Evolutionary conservation across 306 rosid genomes (phyloP).

Genomic region (Castanopsis chinensis): DNA sequence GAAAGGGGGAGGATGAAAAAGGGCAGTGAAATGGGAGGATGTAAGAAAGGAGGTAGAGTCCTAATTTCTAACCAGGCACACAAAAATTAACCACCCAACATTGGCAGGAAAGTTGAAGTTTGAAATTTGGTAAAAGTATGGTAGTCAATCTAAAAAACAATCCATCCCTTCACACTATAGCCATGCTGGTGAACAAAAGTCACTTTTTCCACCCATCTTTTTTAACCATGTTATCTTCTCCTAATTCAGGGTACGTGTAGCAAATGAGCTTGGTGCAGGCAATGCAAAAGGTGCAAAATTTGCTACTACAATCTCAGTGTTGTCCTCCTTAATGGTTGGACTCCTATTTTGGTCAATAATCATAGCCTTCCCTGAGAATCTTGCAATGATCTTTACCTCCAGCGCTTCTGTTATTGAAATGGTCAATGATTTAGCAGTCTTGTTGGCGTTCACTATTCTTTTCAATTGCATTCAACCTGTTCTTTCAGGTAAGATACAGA

Average conservation of each 20-base stretch:
- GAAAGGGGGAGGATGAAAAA: too few relatives aligned
- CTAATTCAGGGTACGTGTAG: slow-evolving; percentile 56
- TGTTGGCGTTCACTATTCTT: slow-evolving; percentile 62
- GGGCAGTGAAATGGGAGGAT: too few relatives aligned
- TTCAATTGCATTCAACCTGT: slow-evolving; percentile 67
- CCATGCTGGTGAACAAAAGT: neutral
- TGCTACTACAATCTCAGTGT: slow-evolving; percentile 50
- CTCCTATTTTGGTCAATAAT: slow-evolving; percentile 48
- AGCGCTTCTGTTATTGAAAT: slow-evolving; percentile 40
- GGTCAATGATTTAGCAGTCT: slow-evolving; percentile 50
- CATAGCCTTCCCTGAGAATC: slow-evolving; percentile 41
- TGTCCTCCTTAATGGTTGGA: slow-evolving; percentile 51
- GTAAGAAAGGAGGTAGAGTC: too few relatives aligned
- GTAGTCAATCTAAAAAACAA: neutral
- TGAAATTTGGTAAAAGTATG: too few relatives aligned
- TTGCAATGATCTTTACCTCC: slow-evolving; percentile 64
- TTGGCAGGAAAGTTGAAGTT: too few relatives aligned
- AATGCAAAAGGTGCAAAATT: slow-evolving; percentile 65
- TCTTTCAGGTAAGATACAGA: slow-evolving; percentile 49
- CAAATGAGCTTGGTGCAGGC: slow-evolving; percentile 75
- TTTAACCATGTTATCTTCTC: neutral
- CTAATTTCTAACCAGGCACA: too few relatives aligned
- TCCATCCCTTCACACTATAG: neutral
- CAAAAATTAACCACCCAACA: too few relatives aligned
- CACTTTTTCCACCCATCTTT: neutral